phyloP scores from a whole-genome alignment of 768 basidiomycete genomes.

The Termitomyces sp. region DNA sequence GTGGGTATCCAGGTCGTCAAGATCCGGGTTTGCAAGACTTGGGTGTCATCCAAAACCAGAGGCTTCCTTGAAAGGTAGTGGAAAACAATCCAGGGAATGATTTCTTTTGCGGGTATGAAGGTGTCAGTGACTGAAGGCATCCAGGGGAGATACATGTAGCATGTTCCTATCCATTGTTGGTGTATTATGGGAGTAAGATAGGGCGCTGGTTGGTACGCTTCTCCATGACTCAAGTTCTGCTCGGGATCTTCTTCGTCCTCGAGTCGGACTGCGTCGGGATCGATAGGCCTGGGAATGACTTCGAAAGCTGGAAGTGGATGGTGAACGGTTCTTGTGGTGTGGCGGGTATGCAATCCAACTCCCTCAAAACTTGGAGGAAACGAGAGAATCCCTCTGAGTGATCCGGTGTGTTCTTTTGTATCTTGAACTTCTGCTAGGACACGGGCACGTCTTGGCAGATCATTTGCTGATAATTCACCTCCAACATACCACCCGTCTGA shows the following conservation, averaged over 20 bases:
- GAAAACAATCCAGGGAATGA: background rate
- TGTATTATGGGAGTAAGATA: background rate
- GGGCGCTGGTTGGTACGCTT: background rate
- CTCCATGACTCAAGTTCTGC: background rate
- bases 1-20: too few species aligned
- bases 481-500: too few species aligned
- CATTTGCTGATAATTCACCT: too few species aligned
- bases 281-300: background rate
- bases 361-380: too few species aligned
- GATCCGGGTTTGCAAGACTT: too few species aligned
- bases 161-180: background rate
- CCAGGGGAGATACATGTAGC: background rate
- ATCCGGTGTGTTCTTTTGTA: too few species aligned
- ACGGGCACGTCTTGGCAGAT: too few species aligned
- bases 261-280: background rate
- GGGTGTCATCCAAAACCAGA: too few species aligned
- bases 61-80: background rate
- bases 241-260: background rate
- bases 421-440: too few species aligned
- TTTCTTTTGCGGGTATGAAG: background rate
- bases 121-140: background rate
- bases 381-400: too few species aligned
- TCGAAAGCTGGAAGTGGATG: background rate
- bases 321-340: too few species aligned
- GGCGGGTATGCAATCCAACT: too few species aligned